Conservation (phyloP, 805 yeast species). For the Metschnikowia cerradonensis region DNA sequence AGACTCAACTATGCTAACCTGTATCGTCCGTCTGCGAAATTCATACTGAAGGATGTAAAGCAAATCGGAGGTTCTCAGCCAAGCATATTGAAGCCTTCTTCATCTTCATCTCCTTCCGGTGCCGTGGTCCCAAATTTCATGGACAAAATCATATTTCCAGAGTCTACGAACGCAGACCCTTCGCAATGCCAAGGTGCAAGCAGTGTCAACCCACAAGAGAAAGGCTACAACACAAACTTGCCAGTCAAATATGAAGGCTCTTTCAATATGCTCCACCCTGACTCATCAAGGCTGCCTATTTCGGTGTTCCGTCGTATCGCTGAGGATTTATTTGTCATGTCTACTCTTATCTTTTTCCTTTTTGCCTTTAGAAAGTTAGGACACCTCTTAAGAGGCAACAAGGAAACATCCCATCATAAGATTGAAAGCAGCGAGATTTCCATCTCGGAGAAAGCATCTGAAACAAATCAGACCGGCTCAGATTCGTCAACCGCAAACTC, state of each 20-base stretch:
- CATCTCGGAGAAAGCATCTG: neutral
- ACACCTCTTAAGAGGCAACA: slow-evolving; percentile 1
- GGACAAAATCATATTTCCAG: slow-evolving; percentile 35
- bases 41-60: slow-evolving; percentile 16
- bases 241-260: neutral
- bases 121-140: slow-evolving; percentile 25
- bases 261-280: neutral
- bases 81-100: neutral
- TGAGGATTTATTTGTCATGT: slow-evolving; percentile 50
- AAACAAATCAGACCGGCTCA: neutral
- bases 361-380: slow-evolving; percentile 28
- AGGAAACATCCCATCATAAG: neutral
- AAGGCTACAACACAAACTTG: neutral
- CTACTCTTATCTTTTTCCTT: slow-evolving; percentile 32
- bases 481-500: neutral
- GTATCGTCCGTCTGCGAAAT: slow-evolving; percentile 37
- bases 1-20: slow-evolving; percentile 26
- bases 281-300: slow-evolving; percentile 5
- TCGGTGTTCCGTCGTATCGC: slow-evolving; percentile 29
- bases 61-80: slow-evolving; percentile 22
- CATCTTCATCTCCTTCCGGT: neutral
- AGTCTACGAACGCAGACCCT: slow-evolving; percentile 4
- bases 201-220: neutral
- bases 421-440: neutral
- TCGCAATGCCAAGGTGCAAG: neutral